These are phyloP conservation scores for Lachnellula hyalina DNA, from an alignment of 2,329 filamentous ascomycete species.

Conservation along the genomic window DNA sequence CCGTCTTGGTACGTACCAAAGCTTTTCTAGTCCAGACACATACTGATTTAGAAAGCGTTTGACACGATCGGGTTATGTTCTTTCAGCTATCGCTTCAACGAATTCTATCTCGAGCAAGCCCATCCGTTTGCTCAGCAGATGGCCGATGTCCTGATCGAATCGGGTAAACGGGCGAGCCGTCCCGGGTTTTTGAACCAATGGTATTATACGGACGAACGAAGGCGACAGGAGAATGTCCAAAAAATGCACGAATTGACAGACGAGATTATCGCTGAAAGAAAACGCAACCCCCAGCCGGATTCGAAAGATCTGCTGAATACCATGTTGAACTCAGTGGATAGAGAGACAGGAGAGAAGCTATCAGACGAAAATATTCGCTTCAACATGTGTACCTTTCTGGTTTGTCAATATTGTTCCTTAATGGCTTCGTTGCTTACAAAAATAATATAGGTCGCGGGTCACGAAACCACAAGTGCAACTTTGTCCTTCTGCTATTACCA, in stretches of 20 bases:
- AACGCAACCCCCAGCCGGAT: conserved; percentile 43
- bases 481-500: conserved; percentile 45
- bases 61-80: conserved; percentile 29
- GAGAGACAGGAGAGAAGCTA: conserved; percentile 57
- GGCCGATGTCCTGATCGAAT: conserved; percentile 55
- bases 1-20: neutral
- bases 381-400: conserved; percentile 64
- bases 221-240: neutral
- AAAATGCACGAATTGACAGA: conserved; percentile 42
- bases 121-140: conserved; percentile 67
- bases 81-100: conserved; percentile 74
- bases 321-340: conserved; percentile 62
- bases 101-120: conserved; percentile 60
- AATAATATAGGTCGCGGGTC: conserved; percentile 47
- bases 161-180: conserved; percentile 44
- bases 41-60: neutral
- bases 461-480: conserved; percentile 59
- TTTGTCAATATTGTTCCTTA: neutral
- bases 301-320: conserved; percentile 62
- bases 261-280: conserved; percentile 54
- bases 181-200: conserved; percentile 42
- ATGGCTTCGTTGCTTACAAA: neutral
- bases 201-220: neutral
- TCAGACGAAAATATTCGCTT: conserved; percentile 56
- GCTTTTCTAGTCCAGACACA: neutral